Evolutionary conservation across 345 rosid genomes (phyloP).

Genomic region (Dipteronia sinensis): DNA sequence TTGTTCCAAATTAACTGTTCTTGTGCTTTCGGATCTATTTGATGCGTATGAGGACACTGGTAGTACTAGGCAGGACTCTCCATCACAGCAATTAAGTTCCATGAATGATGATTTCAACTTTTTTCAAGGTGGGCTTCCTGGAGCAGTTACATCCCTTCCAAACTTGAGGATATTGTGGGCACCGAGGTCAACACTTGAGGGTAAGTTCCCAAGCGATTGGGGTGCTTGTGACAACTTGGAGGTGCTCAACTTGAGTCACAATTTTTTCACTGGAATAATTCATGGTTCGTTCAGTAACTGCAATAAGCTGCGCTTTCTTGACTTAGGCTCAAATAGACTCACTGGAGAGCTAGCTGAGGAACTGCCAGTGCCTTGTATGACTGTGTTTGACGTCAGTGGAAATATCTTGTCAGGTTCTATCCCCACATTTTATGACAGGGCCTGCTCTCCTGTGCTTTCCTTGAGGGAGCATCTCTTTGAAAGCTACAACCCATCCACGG

Average conservation of each 20-base stretch:
- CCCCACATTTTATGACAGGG: conserved; percentile 50
- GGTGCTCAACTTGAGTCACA: conserved; percentile 77
- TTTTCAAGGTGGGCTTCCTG: conserved; percentile 73
- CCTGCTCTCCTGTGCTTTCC: conserved; percentile 51
- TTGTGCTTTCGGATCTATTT: conserved; percentile 69
- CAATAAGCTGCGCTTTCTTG: conserved; percentile 67
- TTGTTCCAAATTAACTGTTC: conserved; percentile 65
- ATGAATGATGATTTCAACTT: conserved; percentile 72
- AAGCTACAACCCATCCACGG: conserved; percentile 43
- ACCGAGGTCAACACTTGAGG: conserved; percentile 75
- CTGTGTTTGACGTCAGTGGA: conserved; percentile 72
- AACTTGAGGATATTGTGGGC: conserved; percentile 84
- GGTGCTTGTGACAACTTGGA: conserved; percentile 73
- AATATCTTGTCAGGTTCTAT: conserved; percentile 71
- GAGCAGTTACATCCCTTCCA: conserved; percentile 58
- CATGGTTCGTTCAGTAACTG: conserved; percentile 57
- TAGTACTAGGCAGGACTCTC: conserved; percentile 38
- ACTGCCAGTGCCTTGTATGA: conserved; percentile 78
- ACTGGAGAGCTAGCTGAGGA: conserved; percentile 57
- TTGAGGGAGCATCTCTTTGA: conserved; percentile 29
- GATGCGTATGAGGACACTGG: conserved; percentile 46
- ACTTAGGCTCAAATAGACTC: conserved; percentile 68
- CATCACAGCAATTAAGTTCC: conserved; percentile 36
- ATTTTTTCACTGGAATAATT: conserved; percentile 64
- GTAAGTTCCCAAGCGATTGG: conserved; percentile 63